Percentiles rank a stretch among this genome's conserved stretches.
These are phyloP conservation scores for Penicillium bovifimosum DNA, from an alignment of 495 filamentous ascomycete species.

Conservation along the genomic window DNA sequence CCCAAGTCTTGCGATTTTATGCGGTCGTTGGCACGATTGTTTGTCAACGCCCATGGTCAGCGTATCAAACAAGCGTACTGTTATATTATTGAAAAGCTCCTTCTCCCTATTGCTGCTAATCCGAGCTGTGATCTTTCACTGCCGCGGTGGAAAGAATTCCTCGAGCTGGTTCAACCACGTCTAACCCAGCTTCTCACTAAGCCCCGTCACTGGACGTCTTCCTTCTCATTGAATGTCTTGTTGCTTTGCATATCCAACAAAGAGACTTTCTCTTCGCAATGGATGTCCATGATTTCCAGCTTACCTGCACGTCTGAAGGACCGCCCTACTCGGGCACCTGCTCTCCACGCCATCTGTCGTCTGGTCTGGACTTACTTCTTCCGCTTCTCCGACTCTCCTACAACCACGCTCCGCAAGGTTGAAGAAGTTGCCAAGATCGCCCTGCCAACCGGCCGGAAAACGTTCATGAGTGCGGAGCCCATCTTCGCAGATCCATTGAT, in stretches of 20 bases:
- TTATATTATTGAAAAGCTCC: conserved; percentile 76
- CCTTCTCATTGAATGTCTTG: conserved; percentile 79
- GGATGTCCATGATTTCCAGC: conserved; percentile 72
- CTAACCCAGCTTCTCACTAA: conserved; percentile 80
- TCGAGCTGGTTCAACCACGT: conserved; percentile 68
- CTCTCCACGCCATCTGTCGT: conserved; percentile 82
- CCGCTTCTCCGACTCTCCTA: conserved; percentile 65
- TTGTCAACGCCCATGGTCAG: conserved; percentile 76
- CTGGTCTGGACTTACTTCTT: conserved; percentile 97
- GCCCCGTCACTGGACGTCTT: conserved; percentile 81
- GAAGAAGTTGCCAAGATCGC: conserved; percentile 82
- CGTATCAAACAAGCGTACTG: conserved; percentile 91
- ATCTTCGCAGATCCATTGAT: conserved; percentile 81
- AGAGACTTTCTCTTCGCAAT: conserved; percentile 77
- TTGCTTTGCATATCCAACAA: conserved; percentile 81
- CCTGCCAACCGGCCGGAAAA: conserved; percentile 69
- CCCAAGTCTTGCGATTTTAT: conserved; percentile 85
- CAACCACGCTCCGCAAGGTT: conserved; percentile 66
- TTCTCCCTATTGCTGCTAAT: conserved; percentile 81
- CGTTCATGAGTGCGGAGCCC: conserved; percentile 73
- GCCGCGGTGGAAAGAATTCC: conserved; percentile 79
- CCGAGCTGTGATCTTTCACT: conserved; percentile 66
- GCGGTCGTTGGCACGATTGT: conserved; percentile 70
- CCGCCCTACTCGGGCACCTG: conserved; percentile 68
- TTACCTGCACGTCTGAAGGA: conserved; percentile 79